phyloP scores from a whole-genome alignment of 1,284 basidiomycete species.

The Tilletiopsis washingtonensis region DNA sequence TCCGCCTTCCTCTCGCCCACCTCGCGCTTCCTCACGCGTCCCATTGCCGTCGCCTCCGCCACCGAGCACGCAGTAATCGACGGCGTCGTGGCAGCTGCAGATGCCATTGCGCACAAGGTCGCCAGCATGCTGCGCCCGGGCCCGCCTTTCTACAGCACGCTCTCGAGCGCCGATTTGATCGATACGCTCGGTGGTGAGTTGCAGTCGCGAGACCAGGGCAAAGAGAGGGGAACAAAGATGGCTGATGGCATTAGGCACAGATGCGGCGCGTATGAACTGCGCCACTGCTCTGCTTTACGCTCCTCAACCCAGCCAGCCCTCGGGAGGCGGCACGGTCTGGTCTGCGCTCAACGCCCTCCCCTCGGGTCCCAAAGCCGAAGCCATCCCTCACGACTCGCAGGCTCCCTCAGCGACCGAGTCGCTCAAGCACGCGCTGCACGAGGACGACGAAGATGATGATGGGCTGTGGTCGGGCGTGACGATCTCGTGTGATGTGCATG shows the following conservation, averaged over 20 bases:
- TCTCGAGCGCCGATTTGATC: constrained; percentile 30
- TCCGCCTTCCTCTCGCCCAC: constrained; percentile 30
- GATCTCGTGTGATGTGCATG: constrained; percentile 22
- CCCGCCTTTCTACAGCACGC: constrained; percentile 34
- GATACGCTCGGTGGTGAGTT: constrained; percentile 26
- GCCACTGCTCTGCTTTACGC: constrained; percentile 4
- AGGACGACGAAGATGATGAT: constrained; percentile 20
- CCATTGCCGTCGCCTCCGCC: background rate
- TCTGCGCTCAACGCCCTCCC: constrained; percentile 21
- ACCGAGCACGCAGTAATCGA: constrained; percentile 12
- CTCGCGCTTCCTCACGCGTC: constrained; percentile 18
- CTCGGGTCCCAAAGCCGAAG: constrained; percentile 14
- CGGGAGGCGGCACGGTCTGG: constrained; percentile 32
- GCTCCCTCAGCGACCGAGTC: no score
- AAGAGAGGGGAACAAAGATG: no score
- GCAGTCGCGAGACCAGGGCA: no score
- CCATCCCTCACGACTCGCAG: constrained; percentile 16
- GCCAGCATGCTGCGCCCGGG: constrained; percentile 35
- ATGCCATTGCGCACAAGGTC: constrained; percentile 27
- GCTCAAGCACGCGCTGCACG: no score
- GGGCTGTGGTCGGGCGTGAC: constrained; percentile 34
- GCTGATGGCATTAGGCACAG: no score
- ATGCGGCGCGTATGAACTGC: constrained; percentile 28
- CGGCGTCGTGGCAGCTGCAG: constrained; percentile 6
- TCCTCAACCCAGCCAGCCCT: constrained; percentile 1